Percentiles rank a stretch among this genome's conserved stretches.
Conservation (phyloP, 1,284 basidiomycete genomes). For the Puccinia polysora region DNA sequence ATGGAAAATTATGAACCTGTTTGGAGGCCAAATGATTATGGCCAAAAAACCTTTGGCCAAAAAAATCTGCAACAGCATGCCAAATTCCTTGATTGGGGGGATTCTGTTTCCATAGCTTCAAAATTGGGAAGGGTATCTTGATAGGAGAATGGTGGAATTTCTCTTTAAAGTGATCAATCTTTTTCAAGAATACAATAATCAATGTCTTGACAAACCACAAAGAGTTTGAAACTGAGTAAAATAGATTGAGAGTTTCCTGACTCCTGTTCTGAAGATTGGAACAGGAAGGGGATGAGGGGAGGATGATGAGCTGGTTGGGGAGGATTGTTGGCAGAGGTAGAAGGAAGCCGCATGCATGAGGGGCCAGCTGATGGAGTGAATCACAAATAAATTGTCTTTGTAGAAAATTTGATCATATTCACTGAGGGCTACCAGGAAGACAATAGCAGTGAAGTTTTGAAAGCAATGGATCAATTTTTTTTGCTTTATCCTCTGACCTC, state of each 20-base stretch:
- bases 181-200: conserved; percentile 49
- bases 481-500: conserved; percentile 85
- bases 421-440: conserved; percentile 85
- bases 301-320: conserved; percentile 34
- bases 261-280: conserved; percentile 51
- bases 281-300: conserved; percentile 50
- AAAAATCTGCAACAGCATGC: conserved; percentile 51
- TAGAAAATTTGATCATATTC: conserved; percentile 94
- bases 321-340: too few relatives aligned
- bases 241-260: conserved; percentile 53
- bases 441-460: conserved; percentile 89
- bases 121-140: conserved; percentile 75
- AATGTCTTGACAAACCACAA: conserved; percentile 46
- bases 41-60: conserved; percentile 49
- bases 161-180: conserved; percentile 89
- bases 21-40: conserved; percentile 57
- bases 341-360: too few relatives aligned
- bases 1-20: conserved; percentile 53
- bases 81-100: not conserved
- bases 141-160: conserved; percentile 83
- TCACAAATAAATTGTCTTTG: conserved; percentile 83
- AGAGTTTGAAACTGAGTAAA: conserved; percentile 48
- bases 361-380: too few relatives aligned
- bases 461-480: conserved; percentile 74
- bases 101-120: too few relatives aligned